These are phyloP conservation scores for Gynochthodes officinalis DNA, from an alignment of 257 asterid species.

Conservation along the genomic window DNA sequence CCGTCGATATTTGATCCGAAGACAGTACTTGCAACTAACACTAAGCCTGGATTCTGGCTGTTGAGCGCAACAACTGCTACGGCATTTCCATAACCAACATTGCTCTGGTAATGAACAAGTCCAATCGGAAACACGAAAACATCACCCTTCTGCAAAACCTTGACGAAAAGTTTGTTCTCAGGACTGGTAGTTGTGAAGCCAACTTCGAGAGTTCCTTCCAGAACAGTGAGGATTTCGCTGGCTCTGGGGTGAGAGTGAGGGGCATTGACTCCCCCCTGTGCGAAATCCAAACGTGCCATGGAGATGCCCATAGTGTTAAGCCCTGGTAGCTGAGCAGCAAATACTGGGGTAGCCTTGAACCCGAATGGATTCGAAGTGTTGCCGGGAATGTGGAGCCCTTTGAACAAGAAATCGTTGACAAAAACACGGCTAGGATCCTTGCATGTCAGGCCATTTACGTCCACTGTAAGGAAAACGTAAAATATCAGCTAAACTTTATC, in stretches of 20 bases:
- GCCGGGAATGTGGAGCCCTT: conserved; percentile 1
- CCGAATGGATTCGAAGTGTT: conserved; percentile 3
- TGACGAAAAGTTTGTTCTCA: conserved; percentile 10
- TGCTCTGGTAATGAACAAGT: conserved; percentile 8
- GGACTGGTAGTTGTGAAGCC: background rate
- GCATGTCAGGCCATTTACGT: conserved; percentile 12
- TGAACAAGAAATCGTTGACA: background rate
- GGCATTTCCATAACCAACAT: conserved; percentile 2
- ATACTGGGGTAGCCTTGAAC: background rate
- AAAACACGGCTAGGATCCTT: background rate
- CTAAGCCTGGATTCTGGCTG: conserved; percentile 5
- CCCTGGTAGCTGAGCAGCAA: background rate
- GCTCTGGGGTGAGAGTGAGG: conserved; percentile 15
- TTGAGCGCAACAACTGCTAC: background rate
- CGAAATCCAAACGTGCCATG: conserved; percentile 2
- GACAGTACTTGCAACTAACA: background rate
- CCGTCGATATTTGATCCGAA: background rate
- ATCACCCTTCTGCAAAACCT: conserved; percentile 10
- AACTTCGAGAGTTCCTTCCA: conserved; percentile 8
- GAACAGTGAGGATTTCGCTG: background rate
- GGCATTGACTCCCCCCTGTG: conserved; percentile 1
- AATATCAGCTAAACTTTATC: background rate
- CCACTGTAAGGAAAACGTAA: background rate
- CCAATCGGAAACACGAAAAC: conserved; percentile 10
- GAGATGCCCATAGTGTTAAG: conserved; percentile 14